These are phyloP conservation scores for Oldenlandia corymbosa DNA, from an alignment of 257 asterid species.

Conservation along the genomic window DNA sequence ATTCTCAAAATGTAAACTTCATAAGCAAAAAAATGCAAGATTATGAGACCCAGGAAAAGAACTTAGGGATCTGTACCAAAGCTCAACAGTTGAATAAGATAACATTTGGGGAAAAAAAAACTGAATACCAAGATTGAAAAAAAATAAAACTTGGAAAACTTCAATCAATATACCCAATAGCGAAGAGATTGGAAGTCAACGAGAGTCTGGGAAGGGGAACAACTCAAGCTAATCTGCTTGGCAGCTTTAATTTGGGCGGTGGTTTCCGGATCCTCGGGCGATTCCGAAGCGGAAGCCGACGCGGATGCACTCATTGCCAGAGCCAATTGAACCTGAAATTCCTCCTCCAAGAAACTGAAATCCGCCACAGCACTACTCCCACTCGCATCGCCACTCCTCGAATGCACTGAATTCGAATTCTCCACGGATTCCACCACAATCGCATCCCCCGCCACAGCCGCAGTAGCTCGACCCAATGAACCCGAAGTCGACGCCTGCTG, in stretches of 20 bases:
- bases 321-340: constrained; percentile 94
- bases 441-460: background rate
- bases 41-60: too few relatives aligned
- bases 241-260: constrained; percentile 82
- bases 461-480: background rate
- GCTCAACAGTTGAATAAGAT: background rate
- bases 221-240: constrained; percentile 89
- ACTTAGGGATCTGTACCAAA: too few relatives aligned
- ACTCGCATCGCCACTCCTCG: constrained; percentile 13
- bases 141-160: background rate
- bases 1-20: background rate
- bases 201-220: constrained; percentile 56
- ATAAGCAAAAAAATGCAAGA: background rate
- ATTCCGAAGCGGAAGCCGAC: constrained; percentile 45
- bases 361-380: constrained; percentile 15
- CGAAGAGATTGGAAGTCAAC: constrained; percentile 70
- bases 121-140: background rate
- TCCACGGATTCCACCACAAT: constrained; percentile 19
- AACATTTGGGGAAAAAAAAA: background rate
- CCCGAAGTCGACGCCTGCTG: constrained; percentile 16
- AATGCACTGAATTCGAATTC: constrained; percentile 12
- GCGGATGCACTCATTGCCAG: constrained; percentile 97
- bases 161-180: constrained; percentile 56
- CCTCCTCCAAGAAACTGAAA: constrained; percentile 87
- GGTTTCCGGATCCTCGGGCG: constrained; percentile 71